Evolutionary conservation across 192 early-diverging fungal species (phyloP), one percentile per base, ranked within the genome.

Genomic region (Coemansia sp.): DNA sequence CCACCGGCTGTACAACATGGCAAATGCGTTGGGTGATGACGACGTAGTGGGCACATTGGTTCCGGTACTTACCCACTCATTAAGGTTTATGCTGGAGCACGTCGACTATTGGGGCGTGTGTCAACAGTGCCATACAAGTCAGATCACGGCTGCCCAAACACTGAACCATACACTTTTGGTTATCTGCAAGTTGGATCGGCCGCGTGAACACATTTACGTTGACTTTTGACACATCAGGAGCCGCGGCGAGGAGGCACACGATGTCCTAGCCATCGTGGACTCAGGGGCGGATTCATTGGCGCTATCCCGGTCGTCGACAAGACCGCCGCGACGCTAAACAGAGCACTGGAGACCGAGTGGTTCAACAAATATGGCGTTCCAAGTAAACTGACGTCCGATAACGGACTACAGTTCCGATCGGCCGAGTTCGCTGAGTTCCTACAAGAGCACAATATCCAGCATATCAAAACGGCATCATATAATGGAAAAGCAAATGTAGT

Each of bases 141-240:
- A 61, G 41, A 29, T 61, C 11, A 61, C 21, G 22, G 14, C 25
- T 11, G 16, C 25, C 8, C 47, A 61, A 25, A 38, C 17, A 4
- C 43, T 23, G 17, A 23, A 29, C 17, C 47, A 61, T 6, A 48
- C 45, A 1, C 41, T 25, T 12, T 8, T 61, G 23, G 45, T 29
- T 5, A n/a, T 11, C 16, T 49, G 45, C 1, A 23, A 6, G 14
- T 43, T 61, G 12, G 43, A 16, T 1, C 11, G 11, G 11, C 59
- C 59, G 4, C 25, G 45, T 12, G 23, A 61, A 1, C 59, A 61
- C 43, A 61, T 61, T 10, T 61, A 61, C 27, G 43, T 61, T 4
- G 45, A 49, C 26, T 21, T 49, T 16, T 38, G 39, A 0, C 23
- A 49, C 1, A 29, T 61, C 3, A 27, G 59, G 14, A 57, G 19